A percentile compares a stretch with the other conserved stretches of the same genome.
These are phyloP conservation scores for Wickerhamiella azyma DNA, from an alignment of 805 yeast genomes.

Conservation along the genomic window DNA sequence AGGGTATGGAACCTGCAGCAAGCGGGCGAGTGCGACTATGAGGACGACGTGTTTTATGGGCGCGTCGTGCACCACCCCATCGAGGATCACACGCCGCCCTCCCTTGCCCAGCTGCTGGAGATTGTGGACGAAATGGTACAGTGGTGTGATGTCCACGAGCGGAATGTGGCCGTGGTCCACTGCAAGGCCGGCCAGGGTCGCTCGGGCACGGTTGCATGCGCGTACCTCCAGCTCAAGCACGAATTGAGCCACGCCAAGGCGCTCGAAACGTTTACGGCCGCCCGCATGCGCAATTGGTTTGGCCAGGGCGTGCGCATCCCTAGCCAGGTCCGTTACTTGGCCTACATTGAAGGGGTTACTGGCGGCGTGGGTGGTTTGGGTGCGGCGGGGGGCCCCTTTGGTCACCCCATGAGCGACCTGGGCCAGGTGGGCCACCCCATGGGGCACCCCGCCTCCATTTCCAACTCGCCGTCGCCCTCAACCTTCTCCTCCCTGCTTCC, in stretches of 20 bases:
- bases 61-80: conserved; percentile 39
- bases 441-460: no score
- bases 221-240: conserved; percentile 45
- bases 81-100: conserved; percentile 68
- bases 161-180: conserved; percentile 56
- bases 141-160: conserved; percentile 27
- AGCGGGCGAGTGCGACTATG: conserved; percentile 34
- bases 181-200: conserved; percentile 91
- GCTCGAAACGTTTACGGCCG: conserved; percentile 36
- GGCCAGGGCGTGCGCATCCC: conserved; percentile 57
- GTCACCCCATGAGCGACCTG: neutral
- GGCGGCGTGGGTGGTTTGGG: conserved; percentile 15
- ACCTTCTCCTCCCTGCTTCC: neutral
- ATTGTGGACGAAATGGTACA: conserved; percentile 34
- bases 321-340: conserved; percentile 55
- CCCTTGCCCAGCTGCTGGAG: conserved; percentile 37
- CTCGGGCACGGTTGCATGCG: conserved; percentile 63
- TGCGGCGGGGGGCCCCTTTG: neutral
- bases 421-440: neutral
- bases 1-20: conserved; percentile 57
- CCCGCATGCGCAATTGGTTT: conserved; percentile 42
- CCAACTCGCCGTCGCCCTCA: neutral
- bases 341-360: conserved; percentile 35
- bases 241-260: conserved; percentile 34
- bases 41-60: conserved; percentile 26